Evolutionary conservation across 495 filamentous ascomycete species (phyloP).

Genomic region (Neurospora sp.): DNA sequence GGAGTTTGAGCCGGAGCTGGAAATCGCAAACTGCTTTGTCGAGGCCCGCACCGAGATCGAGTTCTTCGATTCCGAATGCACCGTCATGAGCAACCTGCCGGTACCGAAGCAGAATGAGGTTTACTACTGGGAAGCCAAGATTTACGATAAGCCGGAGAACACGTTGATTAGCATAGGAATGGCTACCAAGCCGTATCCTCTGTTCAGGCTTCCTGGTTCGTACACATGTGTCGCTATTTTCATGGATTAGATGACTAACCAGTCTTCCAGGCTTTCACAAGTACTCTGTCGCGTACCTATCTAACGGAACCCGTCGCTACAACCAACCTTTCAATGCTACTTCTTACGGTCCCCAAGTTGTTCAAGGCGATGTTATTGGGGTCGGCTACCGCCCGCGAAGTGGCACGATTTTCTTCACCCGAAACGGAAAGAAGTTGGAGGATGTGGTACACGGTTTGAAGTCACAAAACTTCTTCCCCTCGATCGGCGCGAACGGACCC

Average conservation of each 20-base stretch:
- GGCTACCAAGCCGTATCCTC: constrained; percentile 90
- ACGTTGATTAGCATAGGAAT: constrained; percentile 82
- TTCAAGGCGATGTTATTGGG: constrained; percentile 92
- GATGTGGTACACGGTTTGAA: constrained; percentile 91
- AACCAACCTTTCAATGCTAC: constrained; percentile 82
- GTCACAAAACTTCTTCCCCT: constrained; percentile 92
- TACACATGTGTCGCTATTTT: background rate
- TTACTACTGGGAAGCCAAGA: constrained; percentile 98
- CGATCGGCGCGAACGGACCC: constrained; percentile 87
- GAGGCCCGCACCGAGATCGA: constrained; percentile 94
- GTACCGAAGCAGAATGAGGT: constrained; percentile 98
- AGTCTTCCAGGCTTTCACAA: constrained; percentile 68
- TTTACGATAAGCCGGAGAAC: constrained; percentile 90
- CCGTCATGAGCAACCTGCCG: constrained; percentile 91
- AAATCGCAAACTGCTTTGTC: constrained; percentile 98
- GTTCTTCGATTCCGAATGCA: constrained; percentile 96
- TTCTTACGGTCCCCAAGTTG: constrained; percentile 69
- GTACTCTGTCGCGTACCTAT: constrained; percentile 81
- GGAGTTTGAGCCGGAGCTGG: constrained; percentile 97
- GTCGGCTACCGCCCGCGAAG: constrained; percentile 92
- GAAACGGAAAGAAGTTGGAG: constrained; percentile 94
- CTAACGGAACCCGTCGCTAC: constrained; percentile 72
- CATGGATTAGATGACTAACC: constrained; percentile 1
- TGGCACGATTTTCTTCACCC: constrained; percentile 93
- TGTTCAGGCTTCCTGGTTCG: constrained; percentile 84